phyloP scores from a whole-genome alignment of 257 asterid genomes.

The Apocynum venetum region DNA sequence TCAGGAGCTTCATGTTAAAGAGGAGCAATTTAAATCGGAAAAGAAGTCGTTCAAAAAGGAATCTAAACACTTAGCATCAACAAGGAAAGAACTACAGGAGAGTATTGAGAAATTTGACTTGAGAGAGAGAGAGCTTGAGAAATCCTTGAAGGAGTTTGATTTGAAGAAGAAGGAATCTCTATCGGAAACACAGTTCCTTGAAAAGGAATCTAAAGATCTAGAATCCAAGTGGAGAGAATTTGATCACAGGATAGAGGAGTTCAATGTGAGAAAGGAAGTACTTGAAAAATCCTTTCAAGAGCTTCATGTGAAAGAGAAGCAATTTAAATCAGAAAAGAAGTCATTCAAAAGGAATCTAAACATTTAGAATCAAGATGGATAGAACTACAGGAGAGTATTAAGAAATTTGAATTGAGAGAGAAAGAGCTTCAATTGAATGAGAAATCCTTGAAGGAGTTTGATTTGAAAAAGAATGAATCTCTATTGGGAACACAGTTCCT shows the following conservation, averaged over 20 bases:
- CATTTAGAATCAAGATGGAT: slow-evolving; percentile 9
- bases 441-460: slow-evolving; percentile 28
- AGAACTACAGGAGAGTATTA: slow-evolving; percentile 4
- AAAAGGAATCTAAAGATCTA: slow-evolving; percentile 11
- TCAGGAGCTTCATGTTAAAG: slow-evolving; percentile 24
- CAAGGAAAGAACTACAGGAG: slow-evolving; percentile 12
- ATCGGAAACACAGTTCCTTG: neutral
- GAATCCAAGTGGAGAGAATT: slow-evolving; percentile 8
- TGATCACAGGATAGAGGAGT: neutral
- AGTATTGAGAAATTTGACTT: neutral
- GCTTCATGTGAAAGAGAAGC: slow-evolving; percentile 14
- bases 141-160: slow-evolving; percentile 26
- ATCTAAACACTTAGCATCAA: neutral
- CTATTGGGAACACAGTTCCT: neutral
- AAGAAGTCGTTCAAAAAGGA: neutral
- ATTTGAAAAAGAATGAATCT: slow-evolving; percentile 10
- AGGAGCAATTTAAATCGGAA: neutral
- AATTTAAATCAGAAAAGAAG: neutral
- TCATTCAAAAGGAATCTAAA: neutral
- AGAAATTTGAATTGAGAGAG: neutral
- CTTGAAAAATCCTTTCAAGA: slow-evolving; percentile 12
- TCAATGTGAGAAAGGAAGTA: slow-evolving; percentile 16
- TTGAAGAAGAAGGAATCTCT: slow-evolving; percentile 9
- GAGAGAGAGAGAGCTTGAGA: slow-evolving; percentile 7
- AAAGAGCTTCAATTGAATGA: slow-evolving; percentile 6